Percentiles rank a stretch among this genome's conserved stretches.
Conservation (phyloP, 805 yeast species). For the Blastobotrys muscicola region DNA sequence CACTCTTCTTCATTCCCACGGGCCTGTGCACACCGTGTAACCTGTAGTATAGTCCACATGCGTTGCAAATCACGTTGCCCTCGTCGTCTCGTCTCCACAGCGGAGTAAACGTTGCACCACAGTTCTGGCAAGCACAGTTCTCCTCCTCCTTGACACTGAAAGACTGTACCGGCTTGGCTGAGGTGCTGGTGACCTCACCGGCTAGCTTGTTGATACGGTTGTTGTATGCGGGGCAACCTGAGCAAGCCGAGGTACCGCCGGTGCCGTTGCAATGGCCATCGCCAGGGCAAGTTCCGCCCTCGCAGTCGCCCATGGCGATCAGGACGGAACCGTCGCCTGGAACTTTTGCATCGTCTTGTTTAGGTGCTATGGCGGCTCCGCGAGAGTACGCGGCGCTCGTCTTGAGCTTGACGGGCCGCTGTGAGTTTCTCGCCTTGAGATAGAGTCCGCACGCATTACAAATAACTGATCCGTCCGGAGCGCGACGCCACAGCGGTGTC, state of each 20-base stretch:
- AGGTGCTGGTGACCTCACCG: not conserved
- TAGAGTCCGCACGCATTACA: slow-evolving; percentile 96
- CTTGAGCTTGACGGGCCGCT: slow-evolving; percentile 58
- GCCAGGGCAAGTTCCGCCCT: slow-evolving; percentile 55
- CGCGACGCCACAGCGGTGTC: slow-evolving; percentile 93
- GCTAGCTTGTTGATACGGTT: slow-evolving; percentile 36
- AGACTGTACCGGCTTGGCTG: too few relatives aligned
- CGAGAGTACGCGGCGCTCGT: not conserved
- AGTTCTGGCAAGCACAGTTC: slow-evolving; percentile 58
- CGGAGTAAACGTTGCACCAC: slow-evolving; percentile 80
- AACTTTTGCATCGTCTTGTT: slow-evolving; percentile 2
- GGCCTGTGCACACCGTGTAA: slow-evolving; percentile 75
- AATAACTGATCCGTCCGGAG: slow-evolving; percentile 81
- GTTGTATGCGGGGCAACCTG: slow-evolving; percentile 76
- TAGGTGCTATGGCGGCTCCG: slow-evolving; percentile 1
- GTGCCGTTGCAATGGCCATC: slow-evolving; percentile 81
- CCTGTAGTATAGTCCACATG: slow-evolving; percentile 69
- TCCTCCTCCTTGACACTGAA: not conserved
- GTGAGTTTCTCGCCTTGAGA: slow-evolving; percentile 46
- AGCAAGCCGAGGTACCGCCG: slow-evolving; percentile 72
- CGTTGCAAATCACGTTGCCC: slow-evolving; percentile 81
- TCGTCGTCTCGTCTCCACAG: slow-evolving; percentile 76
- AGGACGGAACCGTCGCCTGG: slow-evolving; percentile 3
- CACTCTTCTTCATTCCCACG: slow-evolving; percentile 57
- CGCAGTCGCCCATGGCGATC: too few relatives aligned